These are phyloP conservation scores for Cryptococcus jaspeensis DNA, from an alignment of 1,284 basidiomycete species.

Conservation along the genomic window DNA sequence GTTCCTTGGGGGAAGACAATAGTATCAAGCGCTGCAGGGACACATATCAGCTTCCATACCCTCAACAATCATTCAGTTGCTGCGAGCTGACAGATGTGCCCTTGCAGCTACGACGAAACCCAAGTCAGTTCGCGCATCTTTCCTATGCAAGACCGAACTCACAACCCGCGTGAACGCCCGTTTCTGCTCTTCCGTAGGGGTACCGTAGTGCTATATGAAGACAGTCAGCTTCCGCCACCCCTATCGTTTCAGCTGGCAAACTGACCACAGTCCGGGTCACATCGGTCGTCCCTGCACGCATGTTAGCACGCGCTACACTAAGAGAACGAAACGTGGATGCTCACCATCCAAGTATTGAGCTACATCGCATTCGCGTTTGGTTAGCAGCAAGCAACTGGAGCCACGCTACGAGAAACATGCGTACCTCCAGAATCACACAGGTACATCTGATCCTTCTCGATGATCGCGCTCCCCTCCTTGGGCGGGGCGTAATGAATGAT, in stretches of 20 bases:
- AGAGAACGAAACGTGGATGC: neutral
- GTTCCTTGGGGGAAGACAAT: conserved; percentile 85
- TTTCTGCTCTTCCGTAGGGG: conserved; percentile 75
- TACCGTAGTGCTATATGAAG: conserved; percentile 75
- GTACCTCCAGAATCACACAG: conserved; percentile 89
- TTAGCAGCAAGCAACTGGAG: neutral
- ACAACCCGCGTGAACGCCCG: conserved; percentile 84
- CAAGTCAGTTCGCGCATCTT: too few species aligned
- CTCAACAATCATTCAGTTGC: neutral
- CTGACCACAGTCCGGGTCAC: conserved; percentile 81
- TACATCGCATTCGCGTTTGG: conserved; percentile 33
- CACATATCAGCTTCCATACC: conserved; percentile 7
- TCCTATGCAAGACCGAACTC: conserved; percentile 10
- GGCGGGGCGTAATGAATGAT: conserved; percentile 93
- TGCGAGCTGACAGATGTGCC: conserved; percentile 65
- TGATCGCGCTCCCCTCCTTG: conserved; percentile 67
- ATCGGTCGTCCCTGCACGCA: conserved; percentile 76
- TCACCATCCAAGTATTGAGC: conserved; percentile 74
- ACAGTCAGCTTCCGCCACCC: neutral
- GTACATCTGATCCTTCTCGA: conserved; percentile 81
- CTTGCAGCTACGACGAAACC: conserved; percentile 63
- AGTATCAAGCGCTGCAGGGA: conserved; percentile 58
- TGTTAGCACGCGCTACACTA: conserved; percentile 1
- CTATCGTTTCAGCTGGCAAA: neutral
- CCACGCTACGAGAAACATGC: conserved; percentile 7